Evolutionary conservation across 2,329 filamentous ascomycete species (phyloP).

Genomic region (Hyphodiscus sp.): DNA sequence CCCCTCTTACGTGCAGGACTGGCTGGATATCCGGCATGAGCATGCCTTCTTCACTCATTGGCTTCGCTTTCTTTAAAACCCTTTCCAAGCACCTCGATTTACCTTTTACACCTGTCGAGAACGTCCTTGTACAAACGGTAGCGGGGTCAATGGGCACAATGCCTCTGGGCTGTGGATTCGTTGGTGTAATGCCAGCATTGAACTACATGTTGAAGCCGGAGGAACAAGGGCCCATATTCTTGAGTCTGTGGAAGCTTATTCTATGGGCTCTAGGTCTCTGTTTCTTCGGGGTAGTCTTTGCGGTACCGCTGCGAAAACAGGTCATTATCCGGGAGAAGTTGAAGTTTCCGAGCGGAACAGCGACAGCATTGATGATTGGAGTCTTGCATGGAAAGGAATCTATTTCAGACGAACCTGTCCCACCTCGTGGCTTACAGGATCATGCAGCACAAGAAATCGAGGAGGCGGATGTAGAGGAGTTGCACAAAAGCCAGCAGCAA

Average conservation of each 20-base stretch:
- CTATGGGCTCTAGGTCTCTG: constrained; percentile 90
- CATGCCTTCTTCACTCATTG: constrained; percentile 91
- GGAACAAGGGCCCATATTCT: constrained; percentile 69
- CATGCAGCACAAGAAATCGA: constrained; percentile 1
- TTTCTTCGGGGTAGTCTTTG: constrained; percentile 95
- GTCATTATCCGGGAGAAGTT: constrained; percentile 90
- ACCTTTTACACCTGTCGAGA: constrained; percentile 91
- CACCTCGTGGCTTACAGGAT: background rate
- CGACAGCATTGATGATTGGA: constrained; percentile 86
- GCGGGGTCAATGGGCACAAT: constrained; percentile 94
- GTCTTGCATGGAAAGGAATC: constrained; percentile 68
- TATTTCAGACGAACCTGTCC: constrained; percentile 12
- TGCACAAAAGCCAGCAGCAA: constrained; percentile 16
- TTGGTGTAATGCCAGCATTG: constrained; percentile 88
- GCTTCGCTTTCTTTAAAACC: constrained; percentile 87
- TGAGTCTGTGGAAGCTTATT: constrained; percentile 71
- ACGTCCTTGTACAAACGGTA: constrained; percentile 93
- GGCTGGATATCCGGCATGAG: constrained; percentile 84
- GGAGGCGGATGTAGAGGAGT: constrained; percentile 21
- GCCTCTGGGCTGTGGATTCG: constrained; percentile 92
- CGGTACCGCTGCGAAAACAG: constrained; percentile 81
- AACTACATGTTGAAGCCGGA: constrained; percentile 73
- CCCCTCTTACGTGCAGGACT: constrained; percentile 32
- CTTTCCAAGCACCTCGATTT: constrained; percentile 65
- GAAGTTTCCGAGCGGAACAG: constrained; percentile 92